Evolutionary conservation across 2,329 filamentous ascomycete genomes (phyloP), one percentile per base, ranked within the genome.

Genomic region (Beauveria pseudobassiana): DNA sequence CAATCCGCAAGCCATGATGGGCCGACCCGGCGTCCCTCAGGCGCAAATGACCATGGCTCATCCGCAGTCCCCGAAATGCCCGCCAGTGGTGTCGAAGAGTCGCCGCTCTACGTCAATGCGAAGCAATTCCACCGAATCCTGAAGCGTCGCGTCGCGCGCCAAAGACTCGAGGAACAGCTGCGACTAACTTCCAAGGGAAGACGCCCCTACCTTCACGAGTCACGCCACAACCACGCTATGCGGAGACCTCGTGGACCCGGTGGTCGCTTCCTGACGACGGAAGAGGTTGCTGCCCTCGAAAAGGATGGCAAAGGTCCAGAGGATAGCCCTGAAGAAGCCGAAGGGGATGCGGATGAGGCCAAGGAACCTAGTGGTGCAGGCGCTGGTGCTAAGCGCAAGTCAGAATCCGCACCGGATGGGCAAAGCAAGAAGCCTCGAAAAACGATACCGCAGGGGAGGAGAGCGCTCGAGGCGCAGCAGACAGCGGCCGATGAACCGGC

Each of bases 41-140:
- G 85, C 87, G 30, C 80, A 86, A 52, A 84, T 86, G 78, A 80
- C 83, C 65, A 87, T 88, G 76, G 86, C 85, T 63, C 84, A 84
- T 51, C 84, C 85, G 3, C 87, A 90, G 65, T 93, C 91, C 1
- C 91, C 8, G 93, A 97, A 72, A 85, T 95, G 69, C 83, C 89
- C 1, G 79, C 88, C 3, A 81, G 82, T 16, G 83, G 83, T 16
- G 86, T 87, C 4, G 95, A 98, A 73, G 95, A 99, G 72, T 93
- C 93, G 0, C 95, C 95, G 0, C 80, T 99, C 1, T 99, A 99
- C 69, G 95, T 99, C 70, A 99, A 99, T 70, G 95, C 95, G 5
- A 99, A 99, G 74, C 95, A 99, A 71, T 99, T 99, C 68, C 95
- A 99, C 73, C 89, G 95, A 28, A 99, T 99, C 54, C 77, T 99